These are phyloP conservation scores for Domatiomyces globalis DNA, from an alignment of 2,329 filamentous ascomycete genomes.

Conservation along the genomic window DNA sequence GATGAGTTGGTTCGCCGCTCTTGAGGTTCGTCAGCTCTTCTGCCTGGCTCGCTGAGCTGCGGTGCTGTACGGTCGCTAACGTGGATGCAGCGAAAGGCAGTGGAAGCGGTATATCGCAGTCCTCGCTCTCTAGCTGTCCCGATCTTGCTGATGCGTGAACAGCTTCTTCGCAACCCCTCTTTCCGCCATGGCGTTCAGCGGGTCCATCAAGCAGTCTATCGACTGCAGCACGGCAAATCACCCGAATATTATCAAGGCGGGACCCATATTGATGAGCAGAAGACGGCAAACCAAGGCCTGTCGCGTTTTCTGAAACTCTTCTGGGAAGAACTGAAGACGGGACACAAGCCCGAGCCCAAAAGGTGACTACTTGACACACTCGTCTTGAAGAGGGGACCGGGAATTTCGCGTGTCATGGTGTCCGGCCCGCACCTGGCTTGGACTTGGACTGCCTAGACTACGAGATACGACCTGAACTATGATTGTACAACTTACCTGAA, in stretches of 20 bases:
- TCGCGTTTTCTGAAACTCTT: constrained; percentile 27
- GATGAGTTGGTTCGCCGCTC: background rate
- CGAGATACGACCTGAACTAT: background rate
- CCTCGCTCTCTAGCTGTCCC: background rate
- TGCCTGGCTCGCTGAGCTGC: background rate
- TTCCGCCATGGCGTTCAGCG: constrained; percentile 32
- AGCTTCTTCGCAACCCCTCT: constrained; percentile 28
- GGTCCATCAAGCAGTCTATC: constrained; percentile 30
- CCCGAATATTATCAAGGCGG: constrained; percentile 29
- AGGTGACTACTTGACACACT: constrained; percentile 1
- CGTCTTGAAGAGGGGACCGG: background rate
- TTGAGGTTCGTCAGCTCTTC: background rate
- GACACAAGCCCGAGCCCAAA: constrained; percentile 24
- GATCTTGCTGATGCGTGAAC: background rate
- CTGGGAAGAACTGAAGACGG: constrained; percentile 30
- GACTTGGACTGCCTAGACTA: background rate
- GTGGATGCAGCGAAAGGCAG: constrained; percentile 8
- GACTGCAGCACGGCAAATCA: constrained; percentile 28
- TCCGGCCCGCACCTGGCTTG: too few relatives aligned
- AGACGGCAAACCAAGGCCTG: constrained; percentile 17
- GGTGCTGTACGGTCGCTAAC: background rate
- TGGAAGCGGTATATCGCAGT: constrained; percentile 6
- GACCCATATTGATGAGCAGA: constrained; percentile 24
- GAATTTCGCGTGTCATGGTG: background rate
- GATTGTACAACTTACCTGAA: background rate